Conservation (phyloP, 768 basidiomycete genomes). For the Lactarius evosmus region DNA sequence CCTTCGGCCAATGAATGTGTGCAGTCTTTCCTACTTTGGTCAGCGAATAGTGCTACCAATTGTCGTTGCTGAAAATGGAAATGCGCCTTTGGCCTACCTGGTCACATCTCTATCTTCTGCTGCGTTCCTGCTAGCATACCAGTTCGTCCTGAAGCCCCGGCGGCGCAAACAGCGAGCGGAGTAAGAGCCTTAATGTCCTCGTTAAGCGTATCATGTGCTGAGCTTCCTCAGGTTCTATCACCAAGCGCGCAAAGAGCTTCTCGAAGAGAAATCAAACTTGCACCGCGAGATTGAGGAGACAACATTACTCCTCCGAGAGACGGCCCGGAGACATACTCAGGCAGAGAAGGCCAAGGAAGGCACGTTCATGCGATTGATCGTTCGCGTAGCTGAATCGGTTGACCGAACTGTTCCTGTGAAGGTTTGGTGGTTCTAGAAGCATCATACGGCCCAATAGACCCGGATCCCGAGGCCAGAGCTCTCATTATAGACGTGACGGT, state of each 20-base stretch:
- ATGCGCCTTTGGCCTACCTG: constrained; percentile 48
- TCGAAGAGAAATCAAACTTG: constrained; percentile 62
- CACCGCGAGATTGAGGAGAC: constrained; percentile 64
- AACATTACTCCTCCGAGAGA: constrained; percentile 59
- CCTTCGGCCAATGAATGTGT: constrained; percentile 26
- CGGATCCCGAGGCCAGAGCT: constrained; percentile 35
- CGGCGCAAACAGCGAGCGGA: constrained; percentile 50
- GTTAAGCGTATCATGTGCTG: constrained; percentile 20
- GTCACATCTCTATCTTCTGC: constrained; percentile 55
- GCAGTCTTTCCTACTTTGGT: constrained; percentile 53
- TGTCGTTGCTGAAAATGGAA: constrained; percentile 48
- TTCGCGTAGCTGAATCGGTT: constrained; percentile 13
- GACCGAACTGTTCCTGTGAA: constrained; percentile 33
- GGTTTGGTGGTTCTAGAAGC: constrained; percentile 78
- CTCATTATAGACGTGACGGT: constrained; percentile 74
- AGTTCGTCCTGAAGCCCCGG: constrained; percentile 54
- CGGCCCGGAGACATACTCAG: constrained; percentile 59
- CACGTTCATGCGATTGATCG: constrained; percentile 33
- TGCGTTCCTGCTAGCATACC: constrained; percentile 50
- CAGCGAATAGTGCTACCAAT: constrained; percentile 59
- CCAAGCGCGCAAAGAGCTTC: constrained; percentile 56
- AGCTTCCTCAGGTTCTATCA: constrained; percentile 55
- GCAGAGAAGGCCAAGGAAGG: constrained; percentile 67
- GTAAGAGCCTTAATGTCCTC: constrained; percentile 39
- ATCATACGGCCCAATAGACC: constrained; percentile 57